phyloP scores from a whole-genome alignment of 768 basidiomycete species.

The Xerocomellus amylosporus region DNA sequence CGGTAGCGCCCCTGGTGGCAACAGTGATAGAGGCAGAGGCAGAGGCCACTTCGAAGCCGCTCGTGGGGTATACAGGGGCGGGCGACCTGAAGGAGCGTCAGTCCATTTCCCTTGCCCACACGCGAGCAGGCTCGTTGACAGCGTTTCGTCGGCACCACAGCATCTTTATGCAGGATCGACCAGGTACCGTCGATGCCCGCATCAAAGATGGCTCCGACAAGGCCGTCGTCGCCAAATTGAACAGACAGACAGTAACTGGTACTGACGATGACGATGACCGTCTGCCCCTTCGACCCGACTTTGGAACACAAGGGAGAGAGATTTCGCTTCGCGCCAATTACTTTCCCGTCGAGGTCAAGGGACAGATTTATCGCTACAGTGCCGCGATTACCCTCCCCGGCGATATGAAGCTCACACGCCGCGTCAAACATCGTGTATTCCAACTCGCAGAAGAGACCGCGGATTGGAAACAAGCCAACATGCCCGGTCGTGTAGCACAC shows the following conservation, averaged over 20 bases:
- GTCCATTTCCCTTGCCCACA: constrained; percentile 1
- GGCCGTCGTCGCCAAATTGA: constrained; percentile 33
- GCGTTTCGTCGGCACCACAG: background rate
- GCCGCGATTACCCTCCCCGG: constrained; percentile 26
- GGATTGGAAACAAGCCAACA: constrained; percentile 37
- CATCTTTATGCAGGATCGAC: constrained; percentile 34
- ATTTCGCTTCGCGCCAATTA: constrained; percentile 49
- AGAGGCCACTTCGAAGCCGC: background rate
- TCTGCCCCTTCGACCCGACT: constrained; percentile 46
- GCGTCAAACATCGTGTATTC: constrained; percentile 43
- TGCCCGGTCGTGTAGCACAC: constrained; percentile 42
- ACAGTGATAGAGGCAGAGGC: constrained; percentile 18
- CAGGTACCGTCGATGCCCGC: constrained; percentile 56
- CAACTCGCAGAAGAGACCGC: constrained; percentile 41
- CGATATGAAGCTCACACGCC: constrained; percentile 24
- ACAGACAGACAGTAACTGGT: constrained; percentile 7
- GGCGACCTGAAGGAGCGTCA: constrained; percentile 19
- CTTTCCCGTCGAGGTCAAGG: constrained; percentile 43
- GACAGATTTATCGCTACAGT: constrained; percentile 41
- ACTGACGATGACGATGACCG: constrained; percentile 9
- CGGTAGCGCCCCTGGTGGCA: constrained; percentile 5
- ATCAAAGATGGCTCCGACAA: constrained; percentile 39
- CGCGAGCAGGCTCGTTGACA: background rate
- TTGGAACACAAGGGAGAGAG: constrained; percentile 38
- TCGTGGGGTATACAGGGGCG: constrained; percentile 26